Evolutionary conservation across 352 stramenopile genomes (phyloP).

Genomic region (Peronosclerospora sorghi): DNA sequence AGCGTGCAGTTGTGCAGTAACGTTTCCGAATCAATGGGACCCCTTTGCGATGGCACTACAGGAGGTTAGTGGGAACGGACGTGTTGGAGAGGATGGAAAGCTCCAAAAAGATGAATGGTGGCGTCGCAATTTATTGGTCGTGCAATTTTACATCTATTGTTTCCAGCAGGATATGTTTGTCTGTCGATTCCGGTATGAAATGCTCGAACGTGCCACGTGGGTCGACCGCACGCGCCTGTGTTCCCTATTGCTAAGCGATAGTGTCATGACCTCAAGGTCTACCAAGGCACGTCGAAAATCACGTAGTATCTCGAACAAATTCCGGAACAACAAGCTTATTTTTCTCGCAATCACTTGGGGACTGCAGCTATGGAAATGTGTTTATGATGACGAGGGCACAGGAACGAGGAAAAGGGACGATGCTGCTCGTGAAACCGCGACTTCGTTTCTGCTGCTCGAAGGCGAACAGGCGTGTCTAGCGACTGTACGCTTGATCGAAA

Average conservation of each 20-base stretch:
- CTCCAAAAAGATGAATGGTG: slow-evolving; percentile 36
- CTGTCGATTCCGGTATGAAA: slow-evolving; percentile 40
- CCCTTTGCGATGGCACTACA: slow-evolving; percentile 46
- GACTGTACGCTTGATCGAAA: slow-evolving; percentile 60
- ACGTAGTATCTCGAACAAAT: slow-evolving; percentile 30
- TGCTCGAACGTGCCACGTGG: slow-evolving; percentile 36
- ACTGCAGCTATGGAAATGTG: slow-evolving; percentile 52
- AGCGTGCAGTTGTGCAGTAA: slow-evolving; percentile 44
- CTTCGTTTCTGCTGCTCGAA: slow-evolving; percentile 31
- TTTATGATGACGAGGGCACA: slow-evolving; percentile 38
- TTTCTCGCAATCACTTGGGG: slow-evolving; percentile 40
- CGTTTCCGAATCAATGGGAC: slow-evolving; percentile 65
- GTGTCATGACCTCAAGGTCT: slow-evolving; percentile 6
- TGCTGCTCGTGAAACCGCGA: neutral
- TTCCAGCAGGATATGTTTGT: slow-evolving; percentile 57
- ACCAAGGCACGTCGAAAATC: slow-evolving; percentile 25
- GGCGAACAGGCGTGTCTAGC: slow-evolving; percentile 52
- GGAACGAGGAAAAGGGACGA: slow-evolving; percentile 17
- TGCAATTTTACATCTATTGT: slow-evolving; percentile 79
- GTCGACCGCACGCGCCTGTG: slow-evolving; percentile 53
- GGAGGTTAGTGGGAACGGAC: slow-evolving; percentile 33
- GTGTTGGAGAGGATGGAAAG: slow-evolving; percentile 18
- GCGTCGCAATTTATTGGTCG: slow-evolving; percentile 56
- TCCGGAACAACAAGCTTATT: slow-evolving; percentile 60
- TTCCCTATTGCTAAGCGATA: slow-evolving; percentile 40